Conservation (phyloP, 176 grass and related monocot genomes). For the Bolboschoenus planiculmis region DNA sequence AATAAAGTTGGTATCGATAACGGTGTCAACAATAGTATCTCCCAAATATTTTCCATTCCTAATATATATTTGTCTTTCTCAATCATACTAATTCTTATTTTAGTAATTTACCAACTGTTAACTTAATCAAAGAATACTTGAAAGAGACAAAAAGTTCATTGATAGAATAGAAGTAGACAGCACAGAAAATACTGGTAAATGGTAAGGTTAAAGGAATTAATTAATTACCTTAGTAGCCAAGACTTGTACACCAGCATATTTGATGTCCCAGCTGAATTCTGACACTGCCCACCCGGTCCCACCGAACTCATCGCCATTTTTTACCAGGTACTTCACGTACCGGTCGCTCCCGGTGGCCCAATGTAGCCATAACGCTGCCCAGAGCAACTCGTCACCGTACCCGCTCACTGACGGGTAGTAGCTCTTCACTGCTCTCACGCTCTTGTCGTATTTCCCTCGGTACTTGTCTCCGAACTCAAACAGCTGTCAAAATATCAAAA, state of each 20-base stretch:
- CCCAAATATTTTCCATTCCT: no score
- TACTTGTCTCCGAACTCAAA: constrained; percentile 80
- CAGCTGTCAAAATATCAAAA: constrained; percentile 26
- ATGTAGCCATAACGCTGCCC: constrained; percentile 91
- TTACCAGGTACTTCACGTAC: constrained; percentile 50
- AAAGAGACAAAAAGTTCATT: not conserved
- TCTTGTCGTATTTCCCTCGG: constrained; percentile 49
- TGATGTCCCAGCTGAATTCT: constrained; percentile 99
- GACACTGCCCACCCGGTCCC: constrained; percentile 81
- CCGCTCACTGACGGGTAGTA: constrained; percentile 82
- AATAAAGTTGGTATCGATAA: no score
- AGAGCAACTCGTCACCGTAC: constrained; percentile 82
- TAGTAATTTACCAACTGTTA: not conserved
- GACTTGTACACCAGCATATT: constrained; percentile 72
- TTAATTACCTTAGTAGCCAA: constrained; percentile 58
- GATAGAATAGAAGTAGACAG: constrained; percentile 3
- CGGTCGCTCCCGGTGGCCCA: constrained; percentile 40
- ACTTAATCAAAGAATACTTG: not conserved
- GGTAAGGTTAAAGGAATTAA: not conserved
- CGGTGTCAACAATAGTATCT: no score
- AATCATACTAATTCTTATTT: not conserved
- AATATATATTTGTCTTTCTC: not conserved
- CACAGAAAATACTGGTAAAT: not conserved
- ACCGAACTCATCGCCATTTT: constrained; percentile 56
- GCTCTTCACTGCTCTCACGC: constrained; percentile 49